Base-by-base conservation (phyloP, 148 eudicot species). In the Drosera capensis region DNA sequence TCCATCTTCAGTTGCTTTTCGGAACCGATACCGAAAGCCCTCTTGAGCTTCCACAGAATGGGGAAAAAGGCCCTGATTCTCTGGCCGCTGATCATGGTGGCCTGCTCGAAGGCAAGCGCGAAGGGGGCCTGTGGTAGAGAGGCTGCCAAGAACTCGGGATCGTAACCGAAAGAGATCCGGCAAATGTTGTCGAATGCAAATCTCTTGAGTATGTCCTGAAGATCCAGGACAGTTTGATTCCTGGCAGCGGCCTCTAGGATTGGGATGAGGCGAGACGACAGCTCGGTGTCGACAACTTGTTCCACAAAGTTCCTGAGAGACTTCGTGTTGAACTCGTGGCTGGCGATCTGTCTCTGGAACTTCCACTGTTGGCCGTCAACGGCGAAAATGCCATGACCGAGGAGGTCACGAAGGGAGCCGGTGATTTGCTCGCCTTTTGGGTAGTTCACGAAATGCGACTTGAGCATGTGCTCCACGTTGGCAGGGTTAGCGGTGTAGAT, bases 331-430 rank as follows among this genome's bases (percentile, higher is more conserved):
- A 77, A 68, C 40, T 72, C 79, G 15, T 60, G 65, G 53, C 71
- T 69, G 1, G 70, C 52, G n/a, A 72, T 30, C 15, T 67, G 62
- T 2, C 82, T 60, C 28, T 76, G 78, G 43, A 49, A 59, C 51
- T 72, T 76, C 82, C 82, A 76, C 2, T 30, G 48, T 3, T 66
- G 64, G 13, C 67, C 67, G 18, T 76, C 72, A 16, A 28, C 55
- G 43, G 62, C 63, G 53, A 76, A 66, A 8, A 72, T 71, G 30
- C 72, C 78, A 24, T 68, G 52, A 0, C 78, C 78, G 7, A 76
- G 34, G 3, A 72, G 60, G 21, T 76, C 82, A 3, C 21, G 4
- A 0, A 62, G 43, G 12, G 29, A 21, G 5, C 5, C 13, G 7
- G 20, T 28, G 16, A 22, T 21, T 1, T 11, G 26, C 0, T 46